Percentiles rank a stretch among this genome's conserved stretches.
Conservation (phyloP, 306 rosid genomes). For the Vachellia pachyceras region DNA sequence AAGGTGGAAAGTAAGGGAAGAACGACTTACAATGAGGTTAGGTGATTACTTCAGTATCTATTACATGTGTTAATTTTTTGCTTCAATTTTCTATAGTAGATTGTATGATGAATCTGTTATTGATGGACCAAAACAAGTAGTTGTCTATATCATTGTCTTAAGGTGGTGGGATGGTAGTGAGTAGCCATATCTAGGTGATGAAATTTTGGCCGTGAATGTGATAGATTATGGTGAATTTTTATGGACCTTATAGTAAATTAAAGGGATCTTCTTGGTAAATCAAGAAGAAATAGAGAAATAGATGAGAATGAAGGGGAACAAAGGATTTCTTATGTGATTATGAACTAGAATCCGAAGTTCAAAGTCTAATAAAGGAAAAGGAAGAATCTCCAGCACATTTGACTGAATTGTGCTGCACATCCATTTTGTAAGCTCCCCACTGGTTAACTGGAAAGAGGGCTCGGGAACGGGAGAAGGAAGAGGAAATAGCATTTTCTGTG, state of each 20-base stretch:
- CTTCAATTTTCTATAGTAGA: conserved; percentile 4
- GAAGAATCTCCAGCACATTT: too few species aligned
- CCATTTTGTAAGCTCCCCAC: neutral
- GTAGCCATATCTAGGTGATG: neutral
- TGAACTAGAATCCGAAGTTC: neutral
- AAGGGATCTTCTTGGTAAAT: neutral
- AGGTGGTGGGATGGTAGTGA: neutral
- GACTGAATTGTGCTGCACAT: neutral
- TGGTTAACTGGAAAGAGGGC: neutral
- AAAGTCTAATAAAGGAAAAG: neutral
- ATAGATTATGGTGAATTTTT: neutral
- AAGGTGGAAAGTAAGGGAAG: conserved; percentile 98
- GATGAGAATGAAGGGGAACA: neutral
- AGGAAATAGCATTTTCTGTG: neutral
- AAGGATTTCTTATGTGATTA: neutral
- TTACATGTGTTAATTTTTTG: conserved; percentile 11
- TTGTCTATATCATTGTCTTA: neutral
- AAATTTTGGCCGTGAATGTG: neutral
- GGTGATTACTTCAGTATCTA: conserved; percentile 39
- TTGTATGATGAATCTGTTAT: neutral
- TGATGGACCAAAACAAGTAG: neutral
- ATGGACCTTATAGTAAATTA: neutral
- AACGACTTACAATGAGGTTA: conserved; percentile 94
- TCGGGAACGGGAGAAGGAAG: neutral
- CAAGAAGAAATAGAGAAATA: neutral